Conservation (phyloP, 441 rosid species). For the Erodium moschatum region DNA sequence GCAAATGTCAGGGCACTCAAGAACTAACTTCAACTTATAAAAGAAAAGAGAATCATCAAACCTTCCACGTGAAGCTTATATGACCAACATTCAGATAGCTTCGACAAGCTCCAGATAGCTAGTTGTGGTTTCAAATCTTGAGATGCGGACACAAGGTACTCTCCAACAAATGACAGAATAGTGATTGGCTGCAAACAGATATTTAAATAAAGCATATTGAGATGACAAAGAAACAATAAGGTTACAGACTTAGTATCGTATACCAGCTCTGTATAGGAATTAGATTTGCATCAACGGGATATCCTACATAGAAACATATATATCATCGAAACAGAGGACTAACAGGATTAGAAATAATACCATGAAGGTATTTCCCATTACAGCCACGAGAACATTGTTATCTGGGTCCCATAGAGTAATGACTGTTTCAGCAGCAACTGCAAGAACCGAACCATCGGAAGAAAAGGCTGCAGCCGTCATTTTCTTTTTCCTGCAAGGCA, state of each 20-base stretch:
- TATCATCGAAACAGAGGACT: not conserved
- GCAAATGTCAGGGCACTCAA: not conserved
- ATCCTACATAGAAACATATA: not conserved
- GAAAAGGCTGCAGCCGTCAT: conserved; percentile 95
- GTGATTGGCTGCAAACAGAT: conserved; percentile 57
- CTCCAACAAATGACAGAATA: conserved; percentile 64
- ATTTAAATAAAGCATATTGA: conserved; percentile 9
- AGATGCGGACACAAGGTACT: conserved; percentile 69
- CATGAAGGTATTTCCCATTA: conserved; percentile 57
- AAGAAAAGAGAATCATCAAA: conserved; percentile 22
- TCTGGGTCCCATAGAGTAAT: conserved; percentile 90
- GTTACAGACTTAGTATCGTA: not conserved
- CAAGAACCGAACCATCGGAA: conserved; percentile 89
- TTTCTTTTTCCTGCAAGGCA: conserved; percentile 59
- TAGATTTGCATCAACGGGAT: not conserved
- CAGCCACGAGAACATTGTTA: conserved; percentile 67
- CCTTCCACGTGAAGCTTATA: conserved; percentile 78
- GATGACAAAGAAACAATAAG: not conserved
- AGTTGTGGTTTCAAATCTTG: conserved; percentile 55
- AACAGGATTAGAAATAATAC: conserved; percentile 30
- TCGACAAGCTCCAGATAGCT: conserved; percentile 74
- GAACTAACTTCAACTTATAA: conserved; percentile 1
- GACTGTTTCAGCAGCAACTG: conserved; percentile 83
- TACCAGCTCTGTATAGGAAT: conserved; percentile 1
- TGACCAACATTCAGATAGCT: conserved; percentile 67